Evolutionary conservation across 2,329 filamentous ascomycete species (phyloP), one percentile per base, ranked within the genome.

Genomic region (Elsinoe arachidis): DNA sequence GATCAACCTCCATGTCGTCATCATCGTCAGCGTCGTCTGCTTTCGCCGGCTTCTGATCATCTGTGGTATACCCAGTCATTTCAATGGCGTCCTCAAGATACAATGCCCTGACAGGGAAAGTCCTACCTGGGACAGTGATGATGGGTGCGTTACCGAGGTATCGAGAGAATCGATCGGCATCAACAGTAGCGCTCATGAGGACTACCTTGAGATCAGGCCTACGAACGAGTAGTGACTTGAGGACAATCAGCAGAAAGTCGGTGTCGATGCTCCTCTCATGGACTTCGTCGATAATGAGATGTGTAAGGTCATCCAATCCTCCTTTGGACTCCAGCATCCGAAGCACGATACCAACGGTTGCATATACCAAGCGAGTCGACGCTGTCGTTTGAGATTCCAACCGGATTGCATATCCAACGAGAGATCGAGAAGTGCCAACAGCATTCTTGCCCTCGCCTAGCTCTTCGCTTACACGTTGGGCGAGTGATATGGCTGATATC

Each of bases 251-350:
- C 34, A 99, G 77, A 69, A 99, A 96, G 69, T 99, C 93, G 58
- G 91, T 96, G 68, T 99, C 93, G 64, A 99, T 97, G 11, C 90
- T 88, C 61, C 92, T 84, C 70, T 99, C 93, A 68, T 99, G 93
- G 2, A 97, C 92, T 72, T 99, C 93, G 67, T 99, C 93, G n/a
- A 99, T 84, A 46, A 99, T 84, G 59, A 99, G 75, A 73, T 97
- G 93, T 0, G 92, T 96, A 55, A 99, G 85, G 62, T 96, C 92
- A 58, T 84, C 81, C 43, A 99, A 80, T 57, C 95, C 87, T 62
- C 90, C 87, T 0, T 89, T 88, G 7, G 86, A 86, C 70, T 99
- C 93, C 12, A 99, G 78, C 92, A 99, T 97, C 26, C 93, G 85
- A 78, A 99, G 88, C n/a, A 99, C 90, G 58, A 99, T 95, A 75